phyloP scores from a whole-genome alignment of 306 rosid species.

The Lathyrus oleraceus region DNA sequence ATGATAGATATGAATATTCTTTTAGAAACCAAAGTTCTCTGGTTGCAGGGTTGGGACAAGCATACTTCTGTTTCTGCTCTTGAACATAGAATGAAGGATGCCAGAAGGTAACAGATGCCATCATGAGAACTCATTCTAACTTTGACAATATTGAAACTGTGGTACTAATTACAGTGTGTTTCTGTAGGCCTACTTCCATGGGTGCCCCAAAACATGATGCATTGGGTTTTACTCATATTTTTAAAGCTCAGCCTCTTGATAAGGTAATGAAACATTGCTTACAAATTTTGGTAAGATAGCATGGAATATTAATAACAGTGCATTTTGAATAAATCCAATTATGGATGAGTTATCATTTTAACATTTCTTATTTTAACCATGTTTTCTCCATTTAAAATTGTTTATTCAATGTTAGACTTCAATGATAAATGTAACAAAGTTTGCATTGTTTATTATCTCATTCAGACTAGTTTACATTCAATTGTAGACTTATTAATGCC shows the following conservation, averaged over 20 bases:
- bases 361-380: neutral
- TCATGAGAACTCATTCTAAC: constrained; percentile 18
- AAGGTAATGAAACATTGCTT: constrained; percentile 51
- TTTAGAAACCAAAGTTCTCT: constrained; percentile 38
- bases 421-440: neutral
- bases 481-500: neutral
- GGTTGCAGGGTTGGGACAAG: constrained; percentile 61
- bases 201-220: constrained; percentile 52
- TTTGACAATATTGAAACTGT: constrained; percentile 18
- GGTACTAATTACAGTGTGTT: constrained; percentile 34
- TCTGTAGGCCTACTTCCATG: constrained; percentile 57
- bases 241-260: constrained; percentile 70
- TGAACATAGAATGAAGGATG: constrained; percentile 50
- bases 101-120: constrained; percentile 56
- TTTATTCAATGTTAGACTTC: constrained; percentile 15
- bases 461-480: neutral
- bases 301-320: neutral
- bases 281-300: constrained; percentile 6
- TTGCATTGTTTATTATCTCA: neutral
- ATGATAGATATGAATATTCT: constrained; percentile 23
- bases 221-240: constrained; percentile 48
- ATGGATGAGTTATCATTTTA: constrained; percentile 18
- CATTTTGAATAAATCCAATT: neutral
- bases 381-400: constrained; percentile 23
- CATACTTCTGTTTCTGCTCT: constrained; percentile 32